Percentiles rank a stretch among this genome's conserved stretches.
Conservation (phyloP, 371 early-diverging fungal genomes). For the Zancudomyces culisetae region DNA sequence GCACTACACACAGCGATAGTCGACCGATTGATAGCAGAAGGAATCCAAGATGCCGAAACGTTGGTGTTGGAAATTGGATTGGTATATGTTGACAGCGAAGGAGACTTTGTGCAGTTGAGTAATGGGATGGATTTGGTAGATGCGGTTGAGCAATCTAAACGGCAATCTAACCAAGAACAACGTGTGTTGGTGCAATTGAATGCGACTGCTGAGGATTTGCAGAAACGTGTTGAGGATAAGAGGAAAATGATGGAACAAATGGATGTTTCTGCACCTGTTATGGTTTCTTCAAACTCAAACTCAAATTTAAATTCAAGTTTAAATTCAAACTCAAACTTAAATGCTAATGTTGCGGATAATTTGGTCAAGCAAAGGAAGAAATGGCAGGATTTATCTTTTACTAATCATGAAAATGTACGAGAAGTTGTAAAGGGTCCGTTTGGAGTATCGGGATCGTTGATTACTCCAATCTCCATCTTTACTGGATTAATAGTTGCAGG, state of each 20-base stretch:
- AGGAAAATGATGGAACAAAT: neutral
- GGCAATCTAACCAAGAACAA: constrained; percentile 46
- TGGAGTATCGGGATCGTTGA: constrained; percentile 18
- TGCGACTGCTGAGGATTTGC: constrained; percentile 9
- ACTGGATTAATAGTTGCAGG: constrained; percentile 23
- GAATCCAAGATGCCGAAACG: constrained; percentile 22
- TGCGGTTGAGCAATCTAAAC: constrained; percentile 58
- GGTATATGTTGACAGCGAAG: constrained; percentile 74
- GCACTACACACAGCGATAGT: constrained; percentile 31
- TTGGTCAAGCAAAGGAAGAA: no score
- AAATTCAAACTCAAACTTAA: no score
- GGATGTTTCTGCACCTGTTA: no score
- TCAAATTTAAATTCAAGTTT: no score
- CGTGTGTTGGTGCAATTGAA: constrained; percentile 47
- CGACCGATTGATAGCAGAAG: constrained; percentile 27
- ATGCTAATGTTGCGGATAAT: no score
- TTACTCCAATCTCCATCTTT: constrained; percentile 21
- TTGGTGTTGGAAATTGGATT: constrained; percentile 36
- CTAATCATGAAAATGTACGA: neutral
- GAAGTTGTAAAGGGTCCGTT: constrained; percentile 7
- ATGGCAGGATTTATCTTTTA: no score
- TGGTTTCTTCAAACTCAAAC: no score
- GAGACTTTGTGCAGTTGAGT: constrained; percentile 63
- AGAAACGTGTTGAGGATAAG: constrained; percentile 6
- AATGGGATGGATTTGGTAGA: constrained; percentile 60